phyloP scores from a whole-genome alignment of 129 eudicot species.

The Helichrysum umbraculigerum region DNA sequence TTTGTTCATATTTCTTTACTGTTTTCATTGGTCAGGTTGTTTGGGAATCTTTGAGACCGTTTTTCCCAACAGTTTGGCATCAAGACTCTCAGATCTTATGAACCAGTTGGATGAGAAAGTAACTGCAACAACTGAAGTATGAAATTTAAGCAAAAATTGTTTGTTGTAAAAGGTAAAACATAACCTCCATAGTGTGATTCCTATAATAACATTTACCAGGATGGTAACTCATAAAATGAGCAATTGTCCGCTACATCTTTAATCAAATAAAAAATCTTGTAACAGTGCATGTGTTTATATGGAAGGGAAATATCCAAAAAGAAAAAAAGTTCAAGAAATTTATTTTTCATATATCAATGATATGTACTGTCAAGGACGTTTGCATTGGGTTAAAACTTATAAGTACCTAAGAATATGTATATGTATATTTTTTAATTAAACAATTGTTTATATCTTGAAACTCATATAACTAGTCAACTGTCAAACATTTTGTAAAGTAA shows the following conservation, averaged over 20 bases:
- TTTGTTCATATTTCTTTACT: too few relatives aligned
- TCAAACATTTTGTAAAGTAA: not conserved
- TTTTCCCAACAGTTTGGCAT: too few relatives aligned
- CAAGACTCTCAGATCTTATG: slow-evolving; percentile 57
- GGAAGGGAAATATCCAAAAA: not conserved
- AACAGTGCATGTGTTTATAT: not conserved
- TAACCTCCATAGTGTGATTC: not conserved
- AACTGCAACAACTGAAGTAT: not conserved
- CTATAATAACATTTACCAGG: not conserved
- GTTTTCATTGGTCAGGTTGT: too few relatives aligned
- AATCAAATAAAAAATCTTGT: not conserved
- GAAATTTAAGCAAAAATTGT: not conserved
- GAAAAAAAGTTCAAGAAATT: not conserved
- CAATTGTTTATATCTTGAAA: too few relatives aligned
- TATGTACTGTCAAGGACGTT: not conserved
- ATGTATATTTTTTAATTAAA: not conserved
- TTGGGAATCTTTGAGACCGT: too few relatives aligned
- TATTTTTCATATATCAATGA: not conserved
- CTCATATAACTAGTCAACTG: not conserved
- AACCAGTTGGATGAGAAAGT: slow-evolving; percentile 25
- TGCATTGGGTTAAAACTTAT: too few relatives aligned
- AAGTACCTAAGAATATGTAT: not conserved
- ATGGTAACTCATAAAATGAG: not conserved
- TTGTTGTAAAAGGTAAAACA: not conserved
- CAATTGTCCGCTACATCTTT: not conserved